A percentile compares a stretch with the other conserved stretches of the same genome.
Conservation (phyloP, 2,329 filamentous ascomycete species). For the Aureobasidium uvarum region DNA sequence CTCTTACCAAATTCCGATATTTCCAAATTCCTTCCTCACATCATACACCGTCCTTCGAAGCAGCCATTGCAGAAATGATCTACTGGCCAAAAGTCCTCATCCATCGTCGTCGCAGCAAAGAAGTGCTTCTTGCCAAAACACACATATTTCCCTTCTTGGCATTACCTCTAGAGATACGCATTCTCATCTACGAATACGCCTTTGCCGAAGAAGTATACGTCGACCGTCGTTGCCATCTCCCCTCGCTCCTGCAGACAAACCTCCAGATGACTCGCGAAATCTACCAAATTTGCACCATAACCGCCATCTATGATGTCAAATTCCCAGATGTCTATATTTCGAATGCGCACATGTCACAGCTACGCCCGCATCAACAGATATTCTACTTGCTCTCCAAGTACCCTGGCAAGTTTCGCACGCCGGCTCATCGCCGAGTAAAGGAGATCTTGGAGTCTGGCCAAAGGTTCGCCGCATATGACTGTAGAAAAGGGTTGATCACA, state of each 20-base stretch:
- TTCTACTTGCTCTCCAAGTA: neutral
- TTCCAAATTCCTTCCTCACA: neutral
- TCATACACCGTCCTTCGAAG: neutral
- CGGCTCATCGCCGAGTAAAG: neutral
- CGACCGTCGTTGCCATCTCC: neutral
- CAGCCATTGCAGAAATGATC: neutral
- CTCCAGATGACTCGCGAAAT: neutral
- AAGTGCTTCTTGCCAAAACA: too few relatives aligned
- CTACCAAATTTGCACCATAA: neutral
- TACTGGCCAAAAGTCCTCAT: neutral
- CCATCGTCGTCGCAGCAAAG: neutral
- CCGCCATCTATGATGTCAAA: neutral
- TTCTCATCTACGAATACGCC: neutral
- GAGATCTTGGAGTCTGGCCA: neutral
- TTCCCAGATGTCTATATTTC: neutral
- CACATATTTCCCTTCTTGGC: neutral
- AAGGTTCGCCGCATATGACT: neutral
- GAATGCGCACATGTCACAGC: neutral
- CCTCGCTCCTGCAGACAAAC: neutral
- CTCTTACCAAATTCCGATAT: neutral
- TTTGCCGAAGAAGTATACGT: neutral
- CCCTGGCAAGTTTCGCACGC: too few relatives aligned
- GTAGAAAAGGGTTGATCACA: neutral
- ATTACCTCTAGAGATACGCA: neutral
- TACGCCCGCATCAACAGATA: neutral